phyloP scores from a whole-genome alignment of 1,284 basidiomycete species.

The Ganoderma sinense region DNA sequence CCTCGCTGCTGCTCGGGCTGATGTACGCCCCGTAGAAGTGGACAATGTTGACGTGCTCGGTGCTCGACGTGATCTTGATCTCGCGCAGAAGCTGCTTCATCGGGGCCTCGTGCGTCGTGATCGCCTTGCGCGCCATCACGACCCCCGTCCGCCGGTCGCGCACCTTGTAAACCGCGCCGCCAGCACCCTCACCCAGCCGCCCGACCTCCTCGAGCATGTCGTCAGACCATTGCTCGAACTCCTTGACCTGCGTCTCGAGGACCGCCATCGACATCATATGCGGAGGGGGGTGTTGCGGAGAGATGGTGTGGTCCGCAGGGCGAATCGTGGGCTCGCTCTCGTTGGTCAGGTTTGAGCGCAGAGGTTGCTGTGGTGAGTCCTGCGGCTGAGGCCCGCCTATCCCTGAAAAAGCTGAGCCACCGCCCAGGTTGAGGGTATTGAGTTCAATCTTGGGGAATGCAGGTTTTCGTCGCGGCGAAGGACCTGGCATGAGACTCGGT shows the following conservation, averaged over 20 bases:
- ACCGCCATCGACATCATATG: conserved; percentile 41
- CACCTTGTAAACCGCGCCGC: conserved; percentile 95
- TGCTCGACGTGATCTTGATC: conserved; percentile 88
- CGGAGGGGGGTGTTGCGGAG: conserved; percentile 35
- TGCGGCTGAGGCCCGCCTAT: conserved; percentile 9
- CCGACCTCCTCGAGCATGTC: conserved; percentile 76
- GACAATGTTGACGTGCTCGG: conserved; percentile 89
- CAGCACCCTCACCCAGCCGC: conserved; percentile 93
- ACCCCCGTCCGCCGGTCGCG: conserved; percentile 77
- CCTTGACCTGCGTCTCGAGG: conserved; percentile 43
- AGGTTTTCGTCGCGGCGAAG: conserved; percentile 34
- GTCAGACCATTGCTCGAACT: conserved; percentile 65
- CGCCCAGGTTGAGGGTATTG: conserved; percentile 14
- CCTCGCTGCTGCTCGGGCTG: conserved; percentile 89
- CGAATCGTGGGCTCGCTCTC: conserved; percentile 64
- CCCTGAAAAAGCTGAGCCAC: background rate
- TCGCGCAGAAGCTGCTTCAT: conserved; percentile 94
- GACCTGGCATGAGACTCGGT: conserved; percentile 22
- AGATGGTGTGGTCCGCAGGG: conserved; percentile 45
- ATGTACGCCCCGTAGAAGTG: conserved; percentile 96
- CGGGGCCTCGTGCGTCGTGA: conserved; percentile 94
- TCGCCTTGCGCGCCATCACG: conserved; percentile 96
- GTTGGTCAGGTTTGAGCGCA: conserved; percentile 39
- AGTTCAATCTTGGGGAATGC: conserved; percentile 42
- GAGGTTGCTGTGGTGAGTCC: conserved; percentile 20